phyloP scores from a whole-genome alignment of 768 basidiomycete species.

The Mycena leptocephala region DNA sequence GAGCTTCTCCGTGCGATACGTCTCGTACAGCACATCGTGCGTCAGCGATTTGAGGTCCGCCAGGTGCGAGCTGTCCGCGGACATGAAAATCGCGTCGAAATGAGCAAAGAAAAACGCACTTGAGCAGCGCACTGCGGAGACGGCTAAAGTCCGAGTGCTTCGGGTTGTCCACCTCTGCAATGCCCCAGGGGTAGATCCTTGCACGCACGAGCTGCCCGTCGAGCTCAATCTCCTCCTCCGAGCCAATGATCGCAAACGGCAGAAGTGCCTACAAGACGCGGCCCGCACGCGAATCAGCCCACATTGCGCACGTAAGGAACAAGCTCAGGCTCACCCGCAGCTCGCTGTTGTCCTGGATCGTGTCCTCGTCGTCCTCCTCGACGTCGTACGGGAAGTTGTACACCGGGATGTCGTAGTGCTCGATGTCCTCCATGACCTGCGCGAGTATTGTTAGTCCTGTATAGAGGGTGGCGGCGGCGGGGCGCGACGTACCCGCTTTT shows the following conservation, averaged over 20 bases:
- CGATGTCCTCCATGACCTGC: conserved; percentile 99
- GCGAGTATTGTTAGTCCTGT: not conserved
- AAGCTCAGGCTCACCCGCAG: conserved; percentile 75
- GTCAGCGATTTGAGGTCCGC: conserved; percentile 96
- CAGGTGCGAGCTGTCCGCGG: conserved; percentile 83
- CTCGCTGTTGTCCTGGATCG: conserved; percentile 97
- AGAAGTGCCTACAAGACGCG: conserved; percentile 82
- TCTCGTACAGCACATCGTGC: conserved; percentile 95
- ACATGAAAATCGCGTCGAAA: not conserved
- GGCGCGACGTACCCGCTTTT: conserved; percentile 80
- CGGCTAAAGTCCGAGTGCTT: conserved; percentile 99
- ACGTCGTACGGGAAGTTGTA: conserved; percentile 99
- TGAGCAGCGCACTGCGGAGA: conserved; percentile 91
- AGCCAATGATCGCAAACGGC: conserved; percentile 98
- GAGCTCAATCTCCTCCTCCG: conserved; percentile 96
- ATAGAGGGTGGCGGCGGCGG: not conserved
- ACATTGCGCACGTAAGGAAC: not conserved
- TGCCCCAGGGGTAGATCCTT: conserved; percentile 98
- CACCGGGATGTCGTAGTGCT: conserved; percentile 97
- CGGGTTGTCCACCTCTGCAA: conserved; percentile 99
- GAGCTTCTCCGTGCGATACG: conserved; percentile 97
- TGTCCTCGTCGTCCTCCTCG: conserved; percentile 99
- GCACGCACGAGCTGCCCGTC: conserved; percentile 94
- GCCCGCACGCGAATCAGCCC: conserved; percentile 27
- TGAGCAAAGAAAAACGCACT: conserved; percentile 63